phyloP scores from a whole-genome alignment of 257 asterid genomes.

The Plectranthus barbatus region DNA sequence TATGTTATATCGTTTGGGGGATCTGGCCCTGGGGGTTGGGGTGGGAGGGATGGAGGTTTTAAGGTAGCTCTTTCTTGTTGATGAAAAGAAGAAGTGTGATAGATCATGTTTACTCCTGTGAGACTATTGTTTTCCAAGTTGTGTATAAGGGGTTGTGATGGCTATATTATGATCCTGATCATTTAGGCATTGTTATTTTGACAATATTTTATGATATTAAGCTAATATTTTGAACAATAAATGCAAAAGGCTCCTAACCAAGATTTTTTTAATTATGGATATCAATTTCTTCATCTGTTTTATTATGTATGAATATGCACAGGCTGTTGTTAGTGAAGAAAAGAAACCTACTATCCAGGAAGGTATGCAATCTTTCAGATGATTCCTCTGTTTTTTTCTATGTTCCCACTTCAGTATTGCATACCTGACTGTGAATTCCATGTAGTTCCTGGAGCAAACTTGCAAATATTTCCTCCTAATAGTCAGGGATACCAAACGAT shows the following conservation, averaged over 20 bases:
- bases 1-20: too few relatives aligned
- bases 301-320: conserved; percentile 17
- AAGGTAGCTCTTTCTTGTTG: too few relatives aligned
- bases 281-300: conserved; percentile 3
- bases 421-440: background rate
- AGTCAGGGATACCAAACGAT: conserved; percentile 69
- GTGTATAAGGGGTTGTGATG: background rate
- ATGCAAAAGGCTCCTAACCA: background rate
- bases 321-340: conserved; percentile 81
- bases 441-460: conserved; percentile 72
- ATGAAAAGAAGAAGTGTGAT: background rate
- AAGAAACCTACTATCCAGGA: conserved; percentile 33
- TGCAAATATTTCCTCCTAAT: conserved; percentile 79
- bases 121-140: background rate
- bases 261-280: background rate
- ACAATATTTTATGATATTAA: background rate
- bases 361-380: conserved; percentile 32
- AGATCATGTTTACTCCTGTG: background rate
- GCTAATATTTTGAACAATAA: background rate
- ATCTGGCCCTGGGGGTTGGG: too few relatives aligned
- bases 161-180: background rate
- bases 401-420: background rate
- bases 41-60: too few relatives aligned
- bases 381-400: background rate
- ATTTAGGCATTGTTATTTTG: background rate